phyloP scores from a whole-genome alignment of 805 yeast species.

The Yarrowia divulgata region DNA sequence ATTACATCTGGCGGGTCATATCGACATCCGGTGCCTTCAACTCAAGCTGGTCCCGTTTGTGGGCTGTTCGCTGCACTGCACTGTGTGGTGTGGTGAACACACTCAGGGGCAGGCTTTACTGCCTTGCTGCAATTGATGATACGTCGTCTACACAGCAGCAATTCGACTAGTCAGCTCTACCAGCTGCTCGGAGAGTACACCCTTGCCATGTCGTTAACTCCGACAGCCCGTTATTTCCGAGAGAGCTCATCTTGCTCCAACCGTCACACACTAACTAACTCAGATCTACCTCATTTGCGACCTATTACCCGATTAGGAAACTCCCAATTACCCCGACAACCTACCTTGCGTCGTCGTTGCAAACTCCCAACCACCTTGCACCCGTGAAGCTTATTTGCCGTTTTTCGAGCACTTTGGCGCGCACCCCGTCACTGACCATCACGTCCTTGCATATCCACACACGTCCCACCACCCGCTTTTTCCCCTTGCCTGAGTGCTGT shows the following conservation, averaged over 20 bases:
- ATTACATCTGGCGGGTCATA: background rate
- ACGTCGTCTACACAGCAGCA: background rate
- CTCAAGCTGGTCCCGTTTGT: background rate
- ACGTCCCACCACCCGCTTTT: slow-evolving; percentile 32
- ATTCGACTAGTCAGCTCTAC: too few relatives aligned
- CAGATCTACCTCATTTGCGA: slow-evolving; percentile 36
- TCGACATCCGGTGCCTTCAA: background rate
- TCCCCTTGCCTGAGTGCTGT: slow-evolving; percentile 38
- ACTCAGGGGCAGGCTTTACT: background rate
- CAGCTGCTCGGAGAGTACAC: too few relatives aligned
- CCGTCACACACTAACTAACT: slow-evolving; percentile 23
- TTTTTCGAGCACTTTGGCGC: slow-evolving; percentile 23
- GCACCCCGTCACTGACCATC: slow-evolving; percentile 17
- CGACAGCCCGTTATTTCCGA: slow-evolving; percentile 14
- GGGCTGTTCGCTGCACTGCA: background rate
- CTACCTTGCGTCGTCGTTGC: slow-evolving; percentile 7
- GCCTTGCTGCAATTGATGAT: background rate
- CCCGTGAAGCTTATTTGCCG: slow-evolving; percentile 5
- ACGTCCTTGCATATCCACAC: slow-evolving; percentile 31
- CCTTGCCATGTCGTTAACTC: background rate
- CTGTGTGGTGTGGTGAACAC: background rate
- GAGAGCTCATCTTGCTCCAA: background rate
- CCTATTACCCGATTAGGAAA: slow-evolving; percentile 20
- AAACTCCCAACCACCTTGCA: slow-evolving; percentile 31
- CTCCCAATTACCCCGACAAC: slow-evolving; percentile 30